A percentile compares a stretch with the other conserved stretches of the same genome.
These are phyloP conservation scores for Erucastrum elatum DNA, from an alignment of 345 rosid genomes.

Conservation along the genomic window DNA sequence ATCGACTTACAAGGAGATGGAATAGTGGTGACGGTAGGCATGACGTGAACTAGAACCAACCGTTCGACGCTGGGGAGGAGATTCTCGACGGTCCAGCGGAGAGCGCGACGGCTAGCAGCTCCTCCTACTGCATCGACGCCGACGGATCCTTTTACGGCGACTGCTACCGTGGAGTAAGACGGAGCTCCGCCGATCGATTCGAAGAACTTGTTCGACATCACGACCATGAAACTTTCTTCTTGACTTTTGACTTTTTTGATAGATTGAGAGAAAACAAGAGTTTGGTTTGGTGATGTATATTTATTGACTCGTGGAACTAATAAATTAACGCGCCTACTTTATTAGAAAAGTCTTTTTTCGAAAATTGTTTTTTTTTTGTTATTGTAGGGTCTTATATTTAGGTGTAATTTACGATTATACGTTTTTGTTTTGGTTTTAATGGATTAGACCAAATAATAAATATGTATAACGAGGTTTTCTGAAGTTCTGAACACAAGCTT, in stretches of 20 bases:
- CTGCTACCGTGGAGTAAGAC: slow-evolving; percentile 42
- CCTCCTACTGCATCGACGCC: slow-evolving; percentile 51
- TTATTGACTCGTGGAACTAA: background rate
- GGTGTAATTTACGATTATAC: background rate
- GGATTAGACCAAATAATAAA: background rate
- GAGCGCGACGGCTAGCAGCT: slow-evolving; percentile 71
- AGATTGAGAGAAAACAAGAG: background rate
- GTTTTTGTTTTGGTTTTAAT: background rate
- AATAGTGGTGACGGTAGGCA: slow-evolving; percentile 57
- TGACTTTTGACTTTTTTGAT: background rate
- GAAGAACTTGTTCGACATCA: slow-evolving; percentile 32
- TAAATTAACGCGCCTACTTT: slow-evolving; percentile 20
- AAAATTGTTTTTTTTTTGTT: background rate
- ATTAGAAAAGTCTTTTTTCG: slow-evolving; percentile 20
- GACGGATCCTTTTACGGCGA: slow-evolving; percentile 64
- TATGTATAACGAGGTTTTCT: no score
- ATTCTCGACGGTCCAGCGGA: slow-evolving; percentile 73
- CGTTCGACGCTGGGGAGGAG: slow-evolving; percentile 50
- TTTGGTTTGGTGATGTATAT: background rate
- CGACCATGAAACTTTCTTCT: slow-evolving; percentile 22
- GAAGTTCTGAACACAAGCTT: no score
- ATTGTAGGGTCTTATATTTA: no score
- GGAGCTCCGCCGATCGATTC: slow-evolving; percentile 24
- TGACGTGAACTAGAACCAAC: slow-evolving; percentile 73
- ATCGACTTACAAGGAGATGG: slow-evolving; percentile 69